Conservation (phyloP, 345 rosid genomes). For the Gossypium arboreum region DNA sequence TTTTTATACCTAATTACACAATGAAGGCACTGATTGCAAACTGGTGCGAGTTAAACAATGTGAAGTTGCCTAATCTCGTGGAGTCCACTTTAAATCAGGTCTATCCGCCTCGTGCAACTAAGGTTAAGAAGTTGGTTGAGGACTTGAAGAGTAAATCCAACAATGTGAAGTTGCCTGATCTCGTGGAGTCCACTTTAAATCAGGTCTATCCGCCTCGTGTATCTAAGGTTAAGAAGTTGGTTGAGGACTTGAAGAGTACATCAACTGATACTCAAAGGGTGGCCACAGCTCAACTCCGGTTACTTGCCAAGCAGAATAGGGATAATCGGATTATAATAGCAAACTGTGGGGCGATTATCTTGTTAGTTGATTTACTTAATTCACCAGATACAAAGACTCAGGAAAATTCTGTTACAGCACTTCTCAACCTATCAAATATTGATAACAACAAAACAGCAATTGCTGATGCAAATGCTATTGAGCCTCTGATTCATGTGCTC, state of each 20-base stretch:
- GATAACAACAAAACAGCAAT: conserved; percentile 73
- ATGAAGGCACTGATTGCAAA: conserved; percentile 89
- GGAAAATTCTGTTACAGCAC: conserved; percentile 85
- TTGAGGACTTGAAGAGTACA: conserved; percentile 57
- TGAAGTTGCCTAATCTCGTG: conserved; percentile 71
- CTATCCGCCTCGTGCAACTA: conserved; percentile 55
- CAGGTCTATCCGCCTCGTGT: conserved; percentile 63
- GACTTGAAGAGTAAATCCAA: conserved; percentile 63
- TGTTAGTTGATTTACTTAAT: conserved; percentile 55
- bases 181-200: conserved; percentile 48
- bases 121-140: conserved; percentile 62
- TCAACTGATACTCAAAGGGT: conserved; percentile 51
- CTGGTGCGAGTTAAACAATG: conserved; percentile 92
- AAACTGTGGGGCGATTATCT: conserved; percentile 58
- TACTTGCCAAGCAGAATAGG: conserved; percentile 70
- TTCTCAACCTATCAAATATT: conserved; percentile 81
- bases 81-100: conserved; percentile 57
- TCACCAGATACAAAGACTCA: conserved; percentile 56
- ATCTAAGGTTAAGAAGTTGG: conserved; percentile 55
- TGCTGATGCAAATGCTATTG: conserved; percentile 67
- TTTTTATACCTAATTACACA: conserved; percentile 80
- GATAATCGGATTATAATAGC: conserved; percentile 80
- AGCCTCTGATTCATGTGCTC: conserved; percentile 77
- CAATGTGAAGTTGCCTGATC: conserved; percentile 81
- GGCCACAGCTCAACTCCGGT: conserved; percentile 53